phyloP scores from a whole-genome alignment of 345 rosid species.

The Mallotus nudiflorus region DNA sequence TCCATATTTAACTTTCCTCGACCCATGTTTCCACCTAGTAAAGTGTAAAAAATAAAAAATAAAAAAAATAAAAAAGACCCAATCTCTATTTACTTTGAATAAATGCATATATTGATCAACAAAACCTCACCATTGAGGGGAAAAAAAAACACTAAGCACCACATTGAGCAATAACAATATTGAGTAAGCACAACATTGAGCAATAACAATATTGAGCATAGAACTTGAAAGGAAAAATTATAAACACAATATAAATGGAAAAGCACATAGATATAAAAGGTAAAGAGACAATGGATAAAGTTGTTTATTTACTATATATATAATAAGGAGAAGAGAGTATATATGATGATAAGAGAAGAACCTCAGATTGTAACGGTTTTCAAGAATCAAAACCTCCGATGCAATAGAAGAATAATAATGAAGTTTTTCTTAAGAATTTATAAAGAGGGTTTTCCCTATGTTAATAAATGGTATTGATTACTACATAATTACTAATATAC shows the following conservation, averaged over 20 bases:
- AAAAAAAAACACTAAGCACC: too few relatives aligned
- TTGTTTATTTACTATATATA: background rate
- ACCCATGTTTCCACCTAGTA: constrained; percentile 29
- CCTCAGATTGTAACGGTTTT: background rate
- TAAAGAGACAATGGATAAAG: background rate
- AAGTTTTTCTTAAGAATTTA: background rate
- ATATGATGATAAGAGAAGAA: too few relatives aligned
- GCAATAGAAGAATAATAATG: background rate
- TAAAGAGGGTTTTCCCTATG: too few relatives aligned
- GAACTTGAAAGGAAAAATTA: background rate
- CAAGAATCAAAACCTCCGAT: background rate
- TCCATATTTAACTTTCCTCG: constrained; percentile 37
- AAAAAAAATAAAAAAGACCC: background rate
- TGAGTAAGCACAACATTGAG: too few relatives aligned
- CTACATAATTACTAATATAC: too few relatives aligned
- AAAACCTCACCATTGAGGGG: too few relatives aligned
- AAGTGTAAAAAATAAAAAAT: background rate
- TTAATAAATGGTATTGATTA: too few relatives aligned
- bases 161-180: too few relatives aligned
- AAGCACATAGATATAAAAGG: background rate
- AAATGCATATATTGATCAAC: too few relatives aligned
- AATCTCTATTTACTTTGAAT: too few relatives aligned
- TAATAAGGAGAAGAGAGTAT: background rate
- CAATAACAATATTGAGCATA: background rate
- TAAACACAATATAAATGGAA: background rate